Conservation (phyloP, 2,329 filamentous ascomycete species). For the Botrytis deweyae region DNA sequence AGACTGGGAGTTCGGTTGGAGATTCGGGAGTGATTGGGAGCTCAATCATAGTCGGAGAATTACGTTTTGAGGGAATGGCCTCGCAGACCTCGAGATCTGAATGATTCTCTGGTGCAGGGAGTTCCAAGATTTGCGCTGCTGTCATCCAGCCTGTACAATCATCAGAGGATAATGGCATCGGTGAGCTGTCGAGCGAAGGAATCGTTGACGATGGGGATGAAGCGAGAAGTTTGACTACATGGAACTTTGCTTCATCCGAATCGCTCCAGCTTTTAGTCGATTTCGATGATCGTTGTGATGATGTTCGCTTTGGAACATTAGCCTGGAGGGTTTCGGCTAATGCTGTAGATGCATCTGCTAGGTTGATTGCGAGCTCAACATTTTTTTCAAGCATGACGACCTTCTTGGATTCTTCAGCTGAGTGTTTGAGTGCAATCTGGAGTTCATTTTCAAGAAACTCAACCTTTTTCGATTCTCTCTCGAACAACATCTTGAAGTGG, state of each 20-base stretch:
- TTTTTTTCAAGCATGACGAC: not conserved
- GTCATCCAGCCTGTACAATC: not conserved
- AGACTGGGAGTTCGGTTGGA: no score
- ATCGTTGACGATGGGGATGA: not conserved
- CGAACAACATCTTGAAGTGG: conserved; percentile 5
- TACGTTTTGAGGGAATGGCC: no score
- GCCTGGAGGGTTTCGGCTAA: not conserved
- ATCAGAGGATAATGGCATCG: not conserved
- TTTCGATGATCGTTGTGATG: not conserved
- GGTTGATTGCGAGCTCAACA: not conserved
- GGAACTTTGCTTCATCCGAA: conserved; percentile 1
- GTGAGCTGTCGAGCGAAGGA: not conserved
- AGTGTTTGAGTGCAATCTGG: not conserved
- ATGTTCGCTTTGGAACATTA: not conserved
- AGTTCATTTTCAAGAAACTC: not conserved
- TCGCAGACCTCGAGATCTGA: not conserved
- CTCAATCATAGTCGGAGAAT: not conserved
- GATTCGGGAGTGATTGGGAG: not conserved
- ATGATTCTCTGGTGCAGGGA: not conserved
- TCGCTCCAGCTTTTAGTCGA: not conserved
- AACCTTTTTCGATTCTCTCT: not conserved
- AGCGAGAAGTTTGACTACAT: not conserved
- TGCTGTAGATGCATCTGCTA: not conserved
- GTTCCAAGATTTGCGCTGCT: not conserved
- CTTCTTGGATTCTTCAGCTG: not conserved